Conservation (phyloP, 768 basidiomycete genomes). For the Strobilomyces echinocephalus region DNA sequence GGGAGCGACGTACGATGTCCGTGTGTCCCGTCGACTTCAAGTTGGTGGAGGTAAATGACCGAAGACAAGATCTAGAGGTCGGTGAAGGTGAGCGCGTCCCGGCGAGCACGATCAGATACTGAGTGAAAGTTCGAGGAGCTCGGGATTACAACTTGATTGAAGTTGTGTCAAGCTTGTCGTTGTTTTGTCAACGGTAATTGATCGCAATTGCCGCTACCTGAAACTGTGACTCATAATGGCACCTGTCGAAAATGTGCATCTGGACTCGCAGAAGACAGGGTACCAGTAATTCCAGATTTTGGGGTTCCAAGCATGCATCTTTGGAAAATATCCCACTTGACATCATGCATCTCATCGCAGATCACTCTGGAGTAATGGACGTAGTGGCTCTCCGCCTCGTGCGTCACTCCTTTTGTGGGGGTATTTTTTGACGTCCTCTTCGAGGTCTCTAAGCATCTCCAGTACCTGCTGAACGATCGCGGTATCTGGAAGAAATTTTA, state of each 20-base stretch:
- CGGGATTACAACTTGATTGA: too few species aligned
- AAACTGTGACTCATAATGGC: too few species aligned
- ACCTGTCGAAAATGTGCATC: too few species aligned
- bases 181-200: too few species aligned
- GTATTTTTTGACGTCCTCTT: not conserved
- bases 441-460: conserved; percentile 3
- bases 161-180: too few species aligned
- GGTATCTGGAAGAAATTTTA: conserved; percentile 2
- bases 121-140: too few species aligned
- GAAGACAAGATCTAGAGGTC: conserved; percentile 37
- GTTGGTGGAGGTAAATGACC: conserved; percentile 36
- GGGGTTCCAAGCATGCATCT: not conserved
- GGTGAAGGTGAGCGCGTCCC: conserved; percentile 32
- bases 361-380: not conserved
- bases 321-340: conserved; percentile 6
- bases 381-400: conserved; percentile 6
- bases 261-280: too few species aligned
- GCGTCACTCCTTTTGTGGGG: not conserved
- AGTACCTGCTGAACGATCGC: not conserved
- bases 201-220: too few species aligned
- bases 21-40: conserved; percentile 48
- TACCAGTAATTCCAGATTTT: too few species aligned
- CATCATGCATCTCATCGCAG: conserved; percentile 1
- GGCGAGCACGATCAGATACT: too few species aligned
- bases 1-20: conserved; percentile 54